Base-by-base conservation (phyloP, 2,329 filamentous ascomycete species). In the Sphaerulina populicola region DNA sequence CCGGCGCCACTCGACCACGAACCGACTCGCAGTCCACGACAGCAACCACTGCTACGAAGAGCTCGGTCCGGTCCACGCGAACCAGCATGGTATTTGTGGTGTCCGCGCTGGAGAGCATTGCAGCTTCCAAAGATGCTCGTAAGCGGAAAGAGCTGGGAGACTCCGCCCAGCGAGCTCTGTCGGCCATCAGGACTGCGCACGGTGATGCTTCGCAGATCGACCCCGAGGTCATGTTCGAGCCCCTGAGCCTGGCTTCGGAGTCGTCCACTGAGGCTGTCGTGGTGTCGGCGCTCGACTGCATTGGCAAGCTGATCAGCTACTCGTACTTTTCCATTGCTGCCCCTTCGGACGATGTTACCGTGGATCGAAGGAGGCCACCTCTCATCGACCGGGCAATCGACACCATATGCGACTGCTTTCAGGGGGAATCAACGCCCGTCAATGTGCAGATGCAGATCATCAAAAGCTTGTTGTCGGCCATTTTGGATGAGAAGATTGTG, bases 381-480 rank as follows among this genome's bases (percentile, higher is more conserved):
- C 76, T 98, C 59, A 98, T 98, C 66, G 94, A 98, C 72, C 81
- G 91, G 58, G 93, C 94, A 53, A 98, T 98, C 64, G 94, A 98
- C 71, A 95, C 93, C 33, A 98, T 98, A 75, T 98, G 93, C 76
- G 91, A 97, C 67, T 98, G 93, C 69, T 98, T 98, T 67, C 90
- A 97, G 67, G 91, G 93, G 66, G 93, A 98, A 72, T 87, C 87
- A 1, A 98, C 94, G 0, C 83, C 88, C 3, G 79, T 85, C 47
- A 91, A 96, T 68, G 85, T 97, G 43, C 93, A 98, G 70, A 80
- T 97, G 62, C 93, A 98, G 71, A 98, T 98, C 61, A 88, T 98
- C 68, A 97, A 98, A 72, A 97, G 93, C 1, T 76, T 98, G 53
- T 75, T 98, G 53, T 90, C 93, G 11, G 94, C 94, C 11, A 93